Evolutionary conservation across 805 yeast species (phyloP).

Genomic region (Debaryomyces prosopidis): DNA sequence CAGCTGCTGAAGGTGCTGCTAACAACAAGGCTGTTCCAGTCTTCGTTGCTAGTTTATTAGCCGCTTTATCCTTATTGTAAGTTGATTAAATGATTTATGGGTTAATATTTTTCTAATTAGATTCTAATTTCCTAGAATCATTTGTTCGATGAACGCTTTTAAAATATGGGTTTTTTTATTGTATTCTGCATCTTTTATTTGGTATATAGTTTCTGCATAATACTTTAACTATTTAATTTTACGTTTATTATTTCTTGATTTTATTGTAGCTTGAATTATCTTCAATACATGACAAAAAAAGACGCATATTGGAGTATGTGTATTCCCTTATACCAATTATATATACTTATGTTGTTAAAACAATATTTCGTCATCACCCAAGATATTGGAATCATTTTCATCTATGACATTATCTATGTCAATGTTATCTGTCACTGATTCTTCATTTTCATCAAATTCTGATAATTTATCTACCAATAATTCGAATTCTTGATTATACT

Average conservation of each 20-base stretch:
- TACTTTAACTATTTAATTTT: not conserved
- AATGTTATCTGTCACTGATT: not conserved
- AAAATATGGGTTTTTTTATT: conserved; percentile 1
- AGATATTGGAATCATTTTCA: not conserved
- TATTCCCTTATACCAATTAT: no score
- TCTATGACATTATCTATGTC: not conserved
- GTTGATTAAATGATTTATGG: not conserved
- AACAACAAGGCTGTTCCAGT: conserved; percentile 14
- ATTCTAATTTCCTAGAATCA: not conserved
- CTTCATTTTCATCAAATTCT: not conserved
- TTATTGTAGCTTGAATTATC: no score
- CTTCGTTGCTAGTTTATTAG: conserved; percentile 25
- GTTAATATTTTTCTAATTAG: not conserved
- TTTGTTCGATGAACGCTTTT: not conserved
- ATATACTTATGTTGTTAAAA: not conserved
- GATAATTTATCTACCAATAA: conserved; percentile 11
- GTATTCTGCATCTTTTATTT: not conserved
- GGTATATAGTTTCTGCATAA: conserved; percentile 3
- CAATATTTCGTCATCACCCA: conserved; percentile 1
- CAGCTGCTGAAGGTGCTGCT: conserved; percentile 13
- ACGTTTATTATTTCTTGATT: conserved; percentile 1
- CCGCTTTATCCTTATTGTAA: conserved; percentile 18
- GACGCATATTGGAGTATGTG: no score
- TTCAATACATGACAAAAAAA: no score
- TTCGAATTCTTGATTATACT: conserved; percentile 22